phyloP scores from a whole-genome alignment of 2,329 filamentous ascomycete genomes.

The Cryphonectria carpinicola region DNA sequence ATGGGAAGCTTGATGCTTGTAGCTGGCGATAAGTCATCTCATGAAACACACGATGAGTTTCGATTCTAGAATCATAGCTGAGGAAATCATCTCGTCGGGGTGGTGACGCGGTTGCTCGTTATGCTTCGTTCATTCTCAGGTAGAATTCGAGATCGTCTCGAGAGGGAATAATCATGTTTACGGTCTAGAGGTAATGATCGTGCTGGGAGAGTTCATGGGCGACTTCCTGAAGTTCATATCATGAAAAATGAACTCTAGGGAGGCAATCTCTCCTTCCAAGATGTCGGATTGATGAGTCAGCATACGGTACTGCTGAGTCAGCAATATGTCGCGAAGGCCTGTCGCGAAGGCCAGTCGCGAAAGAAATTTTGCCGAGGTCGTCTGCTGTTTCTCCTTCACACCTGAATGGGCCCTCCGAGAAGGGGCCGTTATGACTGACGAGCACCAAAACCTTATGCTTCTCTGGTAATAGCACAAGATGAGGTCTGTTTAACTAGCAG shows the following conservation, averaged over 20 bases:
- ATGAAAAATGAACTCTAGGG: neutral
- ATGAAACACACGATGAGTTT: neutral
- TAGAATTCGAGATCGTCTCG: neutral
- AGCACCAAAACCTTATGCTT: neutral
- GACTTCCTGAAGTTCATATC: neutral
- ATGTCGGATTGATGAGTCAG: neutral
- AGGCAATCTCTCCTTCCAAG: neutral
- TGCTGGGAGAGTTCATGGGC: neutral
- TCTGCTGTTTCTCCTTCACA: neutral
- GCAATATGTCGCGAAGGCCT: neutral
- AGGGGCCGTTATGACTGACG: neutral
- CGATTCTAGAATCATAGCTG: neutral
- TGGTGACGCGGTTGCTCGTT: neutral
- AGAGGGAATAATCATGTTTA: neutral
- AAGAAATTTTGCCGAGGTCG: neutral
- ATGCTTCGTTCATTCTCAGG: neutral
- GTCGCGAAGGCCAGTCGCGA: neutral
- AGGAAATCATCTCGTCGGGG: neutral
- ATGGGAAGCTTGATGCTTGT: neutral
- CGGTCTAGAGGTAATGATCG: too few species aligned
- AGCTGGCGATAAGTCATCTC: neutral
- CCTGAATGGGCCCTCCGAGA: neutral
- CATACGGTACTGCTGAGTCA: neutral
- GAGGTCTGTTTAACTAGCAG: neutral
- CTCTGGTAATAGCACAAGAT: neutral